A percentile compares a stretch with the other conserved stretches of the same genome.
Evolutionary conservation across 176 grass and related monocot genomes (phyloP).

Genomic region (Neostapfia colusana): DNA sequence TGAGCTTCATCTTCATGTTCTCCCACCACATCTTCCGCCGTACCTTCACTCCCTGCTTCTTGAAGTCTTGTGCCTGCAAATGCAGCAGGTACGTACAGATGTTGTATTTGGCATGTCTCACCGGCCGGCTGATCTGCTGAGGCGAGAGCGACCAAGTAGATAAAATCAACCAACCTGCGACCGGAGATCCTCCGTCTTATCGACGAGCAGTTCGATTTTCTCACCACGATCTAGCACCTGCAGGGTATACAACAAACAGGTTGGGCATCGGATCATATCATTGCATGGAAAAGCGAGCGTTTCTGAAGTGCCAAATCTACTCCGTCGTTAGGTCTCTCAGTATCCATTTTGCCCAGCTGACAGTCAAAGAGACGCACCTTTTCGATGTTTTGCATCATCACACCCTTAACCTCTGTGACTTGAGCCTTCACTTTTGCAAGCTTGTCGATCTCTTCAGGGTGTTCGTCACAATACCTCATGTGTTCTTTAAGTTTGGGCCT

Average conservation of each 20-base stretch:
- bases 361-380: conserved; percentile 46
- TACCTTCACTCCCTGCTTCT: conserved; percentile 65
- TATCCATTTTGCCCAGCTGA: not conserved
- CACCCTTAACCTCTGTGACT: conserved; percentile 88
- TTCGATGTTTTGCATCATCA: conserved; percentile 96
- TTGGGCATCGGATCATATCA: not conserved
- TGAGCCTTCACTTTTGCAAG: conserved; percentile 91
- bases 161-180: conserved; percentile 67
- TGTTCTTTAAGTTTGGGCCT: conserved; percentile 89
- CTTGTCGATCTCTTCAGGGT: conserved; percentile 84
- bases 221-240: conserved; percentile 89
- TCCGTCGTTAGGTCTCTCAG: no score
- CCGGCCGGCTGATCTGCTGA: not conserved
- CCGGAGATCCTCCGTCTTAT: conserved; percentile 86
- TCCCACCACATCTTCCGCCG: conserved; percentile 83
- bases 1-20: conserved; percentile 94
- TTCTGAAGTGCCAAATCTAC: not conserved
- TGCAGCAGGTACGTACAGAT: not conserved
- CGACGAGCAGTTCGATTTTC: conserved; percentile 84
- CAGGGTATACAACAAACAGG: not conserved
- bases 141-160: not conserved
- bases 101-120: not conserved
- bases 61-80: conserved; percentile 78
- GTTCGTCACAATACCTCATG: conserved; percentile 76
- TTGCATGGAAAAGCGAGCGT: not conserved